These are phyloP conservation scores for Plasmodium cynomolgi DNA, from an alignment of 169 alveolate genomes.

Conservation along the genomic window DNA sequence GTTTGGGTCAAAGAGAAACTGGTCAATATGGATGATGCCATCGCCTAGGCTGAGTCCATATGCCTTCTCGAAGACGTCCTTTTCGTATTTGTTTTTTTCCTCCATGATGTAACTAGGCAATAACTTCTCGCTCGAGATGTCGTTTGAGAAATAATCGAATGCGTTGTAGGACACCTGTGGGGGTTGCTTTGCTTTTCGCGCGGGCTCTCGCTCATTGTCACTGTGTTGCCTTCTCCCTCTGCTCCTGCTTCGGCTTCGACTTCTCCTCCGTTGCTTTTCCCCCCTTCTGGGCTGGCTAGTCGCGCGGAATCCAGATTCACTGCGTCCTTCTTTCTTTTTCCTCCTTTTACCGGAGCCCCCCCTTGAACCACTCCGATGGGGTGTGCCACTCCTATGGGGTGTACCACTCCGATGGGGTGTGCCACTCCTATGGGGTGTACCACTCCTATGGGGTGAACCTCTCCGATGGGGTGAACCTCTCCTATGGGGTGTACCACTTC, in stretches of 20 bases:
- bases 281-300: background rate
- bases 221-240: background rate
- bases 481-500: background rate
- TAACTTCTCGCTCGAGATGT: background rate
- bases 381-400: background rate
- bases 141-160: slow-evolving; percentile 26
- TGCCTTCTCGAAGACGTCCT: slow-evolving; percentile 58
- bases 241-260: background rate
- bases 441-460: background rate
- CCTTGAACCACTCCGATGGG: background rate
- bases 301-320: background rate
- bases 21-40: background rate
- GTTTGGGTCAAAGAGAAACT: slow-evolving; percentile 19
- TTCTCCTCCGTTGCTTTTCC: background rate
- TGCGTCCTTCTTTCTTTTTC: background rate
- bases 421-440: background rate
- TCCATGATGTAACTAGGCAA: slow-evolving; percentile 21
- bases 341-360: background rate
- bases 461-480: background rate
- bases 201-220: background rate
- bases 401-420: background rate
- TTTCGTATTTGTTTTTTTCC: slow-evolving; percentile 55
- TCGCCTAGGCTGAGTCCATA: slow-evolving; percentile 43
- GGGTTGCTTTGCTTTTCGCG: background rate
- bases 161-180: slow-evolving; percentile 34